A percentile compares a stretch with the other conserved stretches of the same genome.
phyloP scores from a whole-genome alignment of 129 eudicot genomes.

The Deinandra increscens region DNA sequence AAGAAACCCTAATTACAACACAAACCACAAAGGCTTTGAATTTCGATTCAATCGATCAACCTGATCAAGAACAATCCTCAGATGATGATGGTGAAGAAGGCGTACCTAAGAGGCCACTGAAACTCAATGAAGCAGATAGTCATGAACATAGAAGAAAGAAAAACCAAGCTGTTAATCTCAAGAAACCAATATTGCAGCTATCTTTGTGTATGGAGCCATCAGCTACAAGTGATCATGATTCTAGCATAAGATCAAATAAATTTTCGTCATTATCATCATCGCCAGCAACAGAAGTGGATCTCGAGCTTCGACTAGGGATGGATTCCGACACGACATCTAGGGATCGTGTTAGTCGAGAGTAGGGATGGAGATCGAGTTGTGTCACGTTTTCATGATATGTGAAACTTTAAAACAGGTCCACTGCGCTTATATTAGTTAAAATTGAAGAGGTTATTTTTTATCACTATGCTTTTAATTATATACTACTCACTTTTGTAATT shows the following conservation, averaged over 20 bases:
- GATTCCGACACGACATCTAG: constrained; percentile 23
- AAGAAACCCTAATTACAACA: constrained; percentile 20
- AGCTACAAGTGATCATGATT: constrained; percentile 10
- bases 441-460: too few relatives aligned
- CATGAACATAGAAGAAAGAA: background rate
- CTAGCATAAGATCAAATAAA: constrained; percentile 1
- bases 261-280: constrained; percentile 9
- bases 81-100: constrained; percentile 18
- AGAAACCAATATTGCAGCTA: constrained; percentile 31
- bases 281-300: constrained; percentile 42
- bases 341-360: constrained; percentile 6
- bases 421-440: too few relatives aligned
- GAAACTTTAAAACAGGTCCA: background rate
- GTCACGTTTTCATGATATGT: background rate
- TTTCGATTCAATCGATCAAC: constrained; percentile 11
- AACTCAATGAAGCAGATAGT: background rate
- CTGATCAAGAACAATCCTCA: background rate
- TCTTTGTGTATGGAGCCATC: constrained; percentile 32
- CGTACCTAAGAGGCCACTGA: constrained; percentile 25
- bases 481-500: background rate
- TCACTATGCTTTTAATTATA: background rate
- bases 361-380: background rate
- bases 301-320: constrained; percentile 55
- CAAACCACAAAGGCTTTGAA: constrained; percentile 17
- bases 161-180: constrained; percentile 14